These are phyloP conservation scores for Firmiana major DNA, from an alignment of 345 rosid genomes.

Conservation along the genomic window DNA sequence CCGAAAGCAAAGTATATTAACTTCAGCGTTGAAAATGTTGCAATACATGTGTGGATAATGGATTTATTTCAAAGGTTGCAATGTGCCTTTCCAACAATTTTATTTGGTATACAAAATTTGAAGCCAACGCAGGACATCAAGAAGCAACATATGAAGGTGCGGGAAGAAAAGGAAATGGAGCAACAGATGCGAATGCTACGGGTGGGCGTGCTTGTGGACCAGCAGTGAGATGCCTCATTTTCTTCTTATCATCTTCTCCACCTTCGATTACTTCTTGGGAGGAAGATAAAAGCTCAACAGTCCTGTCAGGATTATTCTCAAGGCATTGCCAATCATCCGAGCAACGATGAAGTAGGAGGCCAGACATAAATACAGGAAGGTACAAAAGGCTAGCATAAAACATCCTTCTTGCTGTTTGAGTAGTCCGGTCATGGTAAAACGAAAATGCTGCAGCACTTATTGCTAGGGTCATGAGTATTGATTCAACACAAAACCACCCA, in stretches of 20 bases:
- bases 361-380: constrained; percentile 87
- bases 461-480: constrained; percentile 63
- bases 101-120: constrained; percentile 10
- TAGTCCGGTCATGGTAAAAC: constrained; percentile 60
- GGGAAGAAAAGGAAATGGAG: constrained; percentile 90
- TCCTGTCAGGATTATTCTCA: constrained; percentile 10
- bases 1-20: background rate
- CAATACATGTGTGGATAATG: background rate
- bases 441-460: constrained; percentile 77
- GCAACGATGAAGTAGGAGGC: constrained; percentile 62
- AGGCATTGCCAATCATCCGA: constrained; percentile 34
- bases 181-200: constrained; percentile 77
- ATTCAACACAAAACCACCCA: constrained; percentile 78
- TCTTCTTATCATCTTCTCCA: constrained; percentile 16
- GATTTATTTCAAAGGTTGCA: background rate
- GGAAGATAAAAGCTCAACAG: constrained; percentile 22
- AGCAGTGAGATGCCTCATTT: constrained; percentile 7
- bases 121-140: background rate
- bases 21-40: background rate
- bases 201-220: constrained; percentile 45
- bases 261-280: constrained; percentile 16
- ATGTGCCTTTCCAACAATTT: background rate
- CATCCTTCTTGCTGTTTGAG: constrained; percentile 70
- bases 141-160: constrained; percentile 55
- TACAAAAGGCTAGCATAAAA: constrained; percentile 82